These are phyloP conservation scores for Plasmodium vinckei DNA, from an alignment of 169 alveolate species.

Conservation along the genomic window DNA sequence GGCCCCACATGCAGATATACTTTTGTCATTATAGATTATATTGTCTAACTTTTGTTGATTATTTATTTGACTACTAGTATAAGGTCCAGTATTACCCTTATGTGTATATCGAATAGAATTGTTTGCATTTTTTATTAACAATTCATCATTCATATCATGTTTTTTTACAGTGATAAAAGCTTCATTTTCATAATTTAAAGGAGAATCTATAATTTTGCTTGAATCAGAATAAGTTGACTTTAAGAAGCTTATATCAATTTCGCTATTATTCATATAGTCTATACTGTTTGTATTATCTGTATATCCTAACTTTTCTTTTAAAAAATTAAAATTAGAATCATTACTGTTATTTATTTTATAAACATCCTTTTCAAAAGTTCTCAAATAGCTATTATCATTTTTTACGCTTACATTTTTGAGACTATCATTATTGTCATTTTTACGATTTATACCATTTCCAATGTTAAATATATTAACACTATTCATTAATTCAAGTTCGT, in stretches of 20 bases:
- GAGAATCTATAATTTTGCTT: conserved; percentile 45
- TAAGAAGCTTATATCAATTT: conserved; percentile 29
- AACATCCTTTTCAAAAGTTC: not conserved
- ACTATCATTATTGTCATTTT: not conserved
- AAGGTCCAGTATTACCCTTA: not conserved
- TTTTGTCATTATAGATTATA: not conserved
- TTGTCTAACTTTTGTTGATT: not conserved
- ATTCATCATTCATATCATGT: not conserved
- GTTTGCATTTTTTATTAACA: not conserved
- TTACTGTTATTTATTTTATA: not conserved
- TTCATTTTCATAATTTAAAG: conserved; percentile 10
- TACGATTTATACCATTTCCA: not conserved
- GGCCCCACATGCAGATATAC: too few species aligned
- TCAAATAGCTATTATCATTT: conserved; percentile 1
- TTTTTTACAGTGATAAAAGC: not conserved
- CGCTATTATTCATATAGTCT: conserved; percentile 3
- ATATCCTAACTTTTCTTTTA: not conserved
- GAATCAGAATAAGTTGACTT: conserved; percentile 59
- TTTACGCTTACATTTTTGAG: not conserved
- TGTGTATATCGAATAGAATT: conserved; percentile 5
- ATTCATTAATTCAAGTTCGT: conserved; percentile 11
- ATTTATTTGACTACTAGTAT: conserved; percentile 2
- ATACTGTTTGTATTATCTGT: not conserved
- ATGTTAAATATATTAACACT: conserved; percentile 16
- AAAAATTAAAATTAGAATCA: not conserved